These are phyloP conservation scores for Hepatocystis sp. DNA, from an alignment of 169 alveolate genomes.

Conservation along the genomic window DNA sequence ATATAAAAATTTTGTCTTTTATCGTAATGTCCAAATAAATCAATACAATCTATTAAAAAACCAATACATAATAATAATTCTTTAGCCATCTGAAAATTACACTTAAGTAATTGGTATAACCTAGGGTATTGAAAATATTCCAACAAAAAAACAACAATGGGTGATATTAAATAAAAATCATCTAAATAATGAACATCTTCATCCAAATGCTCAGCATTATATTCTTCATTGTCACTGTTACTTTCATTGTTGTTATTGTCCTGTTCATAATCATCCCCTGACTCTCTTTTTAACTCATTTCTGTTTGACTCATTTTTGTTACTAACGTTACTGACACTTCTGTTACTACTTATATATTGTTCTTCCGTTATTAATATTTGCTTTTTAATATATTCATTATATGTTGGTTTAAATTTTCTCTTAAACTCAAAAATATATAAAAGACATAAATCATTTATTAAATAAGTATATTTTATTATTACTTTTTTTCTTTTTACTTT, in stretches of 20 bases:
- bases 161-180: slow-evolving; percentile 24
- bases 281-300: not conserved
- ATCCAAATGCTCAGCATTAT: slow-evolving; percentile 22
- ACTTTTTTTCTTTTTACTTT: slow-evolving; percentile 38
- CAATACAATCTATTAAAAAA: slow-evolving; percentile 39
- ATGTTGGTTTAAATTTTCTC: slow-evolving; percentile 57
- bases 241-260: not conserved
- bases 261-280: not conserved
- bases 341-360: not conserved
- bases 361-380: slow-evolving; percentile 27
- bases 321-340: too few relatives aligned
- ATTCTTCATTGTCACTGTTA: slow-evolving; percentile 25
- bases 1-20: slow-evolving; percentile 45
- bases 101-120: slow-evolving; percentile 31
- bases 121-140: slow-evolving; percentile 67
- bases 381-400: slow-evolving; percentile 36
- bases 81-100: slow-evolving; percentile 57
- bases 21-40: slow-evolving; percentile 23
- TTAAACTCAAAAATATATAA: slow-evolving; percentile 44
- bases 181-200: slow-evolving; percentile 36
- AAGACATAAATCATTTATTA: slow-evolving; percentile 59
- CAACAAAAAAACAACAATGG: slow-evolving; percentile 28
- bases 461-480: slow-evolving; percentile 18
- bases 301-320: not conserved
- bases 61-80: slow-evolving; percentile 63